Evolutionary conservation across 1,284 basidiomycete species (phyloP).

Genomic region (Papiliotrema nemorosa): DNA sequence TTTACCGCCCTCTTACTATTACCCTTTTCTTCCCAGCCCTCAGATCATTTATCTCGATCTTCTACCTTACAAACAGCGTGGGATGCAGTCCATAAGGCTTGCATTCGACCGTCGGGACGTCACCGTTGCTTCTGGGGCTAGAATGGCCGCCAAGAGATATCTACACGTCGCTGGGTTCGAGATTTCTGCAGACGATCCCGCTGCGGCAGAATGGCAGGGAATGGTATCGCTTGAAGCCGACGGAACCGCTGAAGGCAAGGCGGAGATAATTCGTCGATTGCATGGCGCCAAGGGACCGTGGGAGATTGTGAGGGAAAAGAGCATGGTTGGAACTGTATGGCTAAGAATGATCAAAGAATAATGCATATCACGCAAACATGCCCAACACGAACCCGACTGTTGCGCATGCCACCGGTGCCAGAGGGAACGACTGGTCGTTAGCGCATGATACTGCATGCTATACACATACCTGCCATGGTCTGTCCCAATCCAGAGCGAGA

Average conservation of each 20-base stretch:
- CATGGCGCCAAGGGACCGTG: conserved; percentile 36
- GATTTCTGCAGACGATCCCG: conserved; percentile 23
- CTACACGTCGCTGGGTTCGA: conserved; percentile 49
- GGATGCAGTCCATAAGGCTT: conserved; percentile 36
- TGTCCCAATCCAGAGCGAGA: conserved; percentile 88
- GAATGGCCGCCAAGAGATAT: conserved; percentile 47
- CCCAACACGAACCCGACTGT: conserved; percentile 10
- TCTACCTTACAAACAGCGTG: conserved; percentile 38
- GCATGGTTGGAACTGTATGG: conserved; percentile 47
- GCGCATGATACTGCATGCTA: conserved; percentile 71
- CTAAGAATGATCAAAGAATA: conserved; percentile 32
- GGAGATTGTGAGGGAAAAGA: conserved; percentile 47
- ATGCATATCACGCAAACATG: neutral
- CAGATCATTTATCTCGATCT: conserved; percentile 48
- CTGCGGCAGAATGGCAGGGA: conserved; percentile 42
- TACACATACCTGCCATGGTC: conserved; percentile 89
- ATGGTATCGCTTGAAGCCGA: conserved; percentile 48
- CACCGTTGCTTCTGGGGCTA: conserved; percentile 42
- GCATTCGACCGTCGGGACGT: conserved; percentile 48
- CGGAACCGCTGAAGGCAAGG: conserved; percentile 45
- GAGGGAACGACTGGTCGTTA: conserved; percentile 52
- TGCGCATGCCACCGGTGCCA: conserved; percentile 55
- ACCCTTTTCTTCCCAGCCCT: conserved; percentile 44
- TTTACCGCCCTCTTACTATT: conserved; percentile 49
- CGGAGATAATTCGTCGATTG: conserved; percentile 36